Evolutionary conservation across 2,329 filamentous ascomycete species (phyloP), one percentile per base, ranked within the genome.

Genomic region (Penicillium concentricum): DNA sequence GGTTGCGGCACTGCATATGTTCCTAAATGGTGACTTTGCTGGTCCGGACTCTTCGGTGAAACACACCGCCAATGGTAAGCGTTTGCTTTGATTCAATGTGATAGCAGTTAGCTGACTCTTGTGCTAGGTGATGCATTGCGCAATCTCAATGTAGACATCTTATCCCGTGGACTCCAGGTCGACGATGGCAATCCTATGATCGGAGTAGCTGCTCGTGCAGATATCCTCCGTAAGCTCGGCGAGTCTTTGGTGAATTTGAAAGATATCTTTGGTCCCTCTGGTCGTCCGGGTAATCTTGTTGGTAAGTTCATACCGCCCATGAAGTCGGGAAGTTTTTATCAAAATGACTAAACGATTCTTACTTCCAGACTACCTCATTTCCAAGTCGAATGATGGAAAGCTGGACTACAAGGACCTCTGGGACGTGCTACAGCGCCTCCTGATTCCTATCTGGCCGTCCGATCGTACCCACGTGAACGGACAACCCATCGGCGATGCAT

Each of bases 1-100:
- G 0, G 77, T 82, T 1, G 81, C 81, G 0, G 75, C 74, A 1
- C 66, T 82, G 2, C 72, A 83, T 61, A 82, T 83, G 80, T 82
- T 82, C 53, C 68, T 73, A 8, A 61, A 72, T 0, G 71, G 77
- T 0, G 73, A 72, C 1, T 81, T 82, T 38, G 69, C 69, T 32
- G 50, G 64, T 15, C 46, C 61, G 16, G 37, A 60, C 43, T 41
- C 41, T 2, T 60, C 58, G 5, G 62, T 24, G 3, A 54, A 56
- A 5, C 39, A 44, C 15, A 63, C 56, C 2, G 77, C 77, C 2
- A 71, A 79, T 57, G 76, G 76, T 77, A 64, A 61, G 49, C 2
- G 2, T 28, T 26, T 57, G 57, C 3, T 20, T 12, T 42, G 58
- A 26, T 12, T n/a, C 8, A 3, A 24, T 34, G 44, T 15, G 32